These are phyloP conservation scores for Tricholoma hemisulphureum DNA, from an alignment of 768 basidiomycete genomes.

Conservation along the genomic window DNA sequence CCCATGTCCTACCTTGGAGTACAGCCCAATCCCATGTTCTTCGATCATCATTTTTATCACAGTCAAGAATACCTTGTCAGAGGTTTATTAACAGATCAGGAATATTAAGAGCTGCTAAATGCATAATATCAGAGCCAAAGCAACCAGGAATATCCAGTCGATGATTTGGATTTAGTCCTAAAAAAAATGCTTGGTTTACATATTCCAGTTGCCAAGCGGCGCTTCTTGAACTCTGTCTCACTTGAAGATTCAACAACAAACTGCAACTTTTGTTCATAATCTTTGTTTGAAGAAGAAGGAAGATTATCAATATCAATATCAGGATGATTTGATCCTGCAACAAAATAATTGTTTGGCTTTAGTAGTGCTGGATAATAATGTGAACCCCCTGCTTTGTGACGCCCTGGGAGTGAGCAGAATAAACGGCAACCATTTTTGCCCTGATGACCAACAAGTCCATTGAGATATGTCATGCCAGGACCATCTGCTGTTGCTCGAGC, in stretches of 20 bases:
- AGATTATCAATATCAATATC: not conserved
- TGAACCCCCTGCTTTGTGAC: conserved; percentile 19
- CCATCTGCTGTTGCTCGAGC: not conserved
- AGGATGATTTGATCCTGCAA: not conserved
- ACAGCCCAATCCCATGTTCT: not conserved
- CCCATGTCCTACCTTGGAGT: not conserved
- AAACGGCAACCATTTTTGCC: conserved; percentile 28
- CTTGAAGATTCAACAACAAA: not conserved
- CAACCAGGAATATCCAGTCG: not conserved
- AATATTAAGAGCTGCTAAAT: not conserved
- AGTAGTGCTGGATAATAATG: conserved; percentile 15
- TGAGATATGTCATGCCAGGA: conserved; percentile 18
- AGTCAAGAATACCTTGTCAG: not conserved
- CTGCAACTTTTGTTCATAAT: not conserved
- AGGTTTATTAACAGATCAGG: conserved; percentile 4
- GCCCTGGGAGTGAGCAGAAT: conserved; percentile 17
- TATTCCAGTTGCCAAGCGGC: not conserved
- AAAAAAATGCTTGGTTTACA: not conserved
- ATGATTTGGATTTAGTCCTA: not conserved
- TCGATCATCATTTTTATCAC: not conserved
- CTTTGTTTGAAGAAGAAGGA: not conserved
- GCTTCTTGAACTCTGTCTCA: not conserved
- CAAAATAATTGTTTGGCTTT: not conserved
- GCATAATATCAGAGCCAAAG: not conserved
- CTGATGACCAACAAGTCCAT: conserved; percentile 28